phyloP scores from a whole-genome alignment of 2,329 filamentous ascomycete genomes.

The Ophiostoma tasmaniense region DNA sequence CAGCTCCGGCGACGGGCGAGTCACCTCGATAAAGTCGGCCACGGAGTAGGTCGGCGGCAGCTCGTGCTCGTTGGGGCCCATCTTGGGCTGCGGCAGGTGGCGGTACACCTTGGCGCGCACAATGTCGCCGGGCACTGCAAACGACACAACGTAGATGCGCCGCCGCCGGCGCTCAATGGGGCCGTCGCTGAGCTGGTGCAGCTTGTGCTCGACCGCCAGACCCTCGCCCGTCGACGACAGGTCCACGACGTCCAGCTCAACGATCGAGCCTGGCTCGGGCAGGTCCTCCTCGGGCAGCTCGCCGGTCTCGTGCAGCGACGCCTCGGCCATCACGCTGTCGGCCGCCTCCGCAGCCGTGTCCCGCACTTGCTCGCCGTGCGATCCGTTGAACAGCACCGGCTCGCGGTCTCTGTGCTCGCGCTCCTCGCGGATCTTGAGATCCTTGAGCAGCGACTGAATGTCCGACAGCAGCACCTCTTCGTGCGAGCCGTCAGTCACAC shows the following conservation, averaged over 20 bases:
- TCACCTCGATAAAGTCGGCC: conserved; percentile 74
- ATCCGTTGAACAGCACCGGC: conserved; percentile 16
- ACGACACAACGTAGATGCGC: conserved; percentile 78
- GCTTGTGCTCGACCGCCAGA: conserved; percentile 54
- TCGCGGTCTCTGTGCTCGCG: conserved; percentile 24
- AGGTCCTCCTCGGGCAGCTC: conserved; percentile 30
- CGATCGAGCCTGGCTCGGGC: conserved; percentile 62
- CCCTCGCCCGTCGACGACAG: conserved; percentile 91
- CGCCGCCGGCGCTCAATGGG: conserved; percentile 31
- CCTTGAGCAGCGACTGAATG: conserved; percentile 46
- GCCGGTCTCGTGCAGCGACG: neutral
- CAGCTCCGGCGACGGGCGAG: conserved; percentile 49
- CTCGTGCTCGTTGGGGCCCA: neutral
- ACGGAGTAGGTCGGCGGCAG: conserved; percentile 53
- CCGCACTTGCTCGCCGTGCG: conserved; percentile 8
- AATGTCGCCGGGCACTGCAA: conserved; percentile 75
- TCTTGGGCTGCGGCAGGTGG: conserved; percentile 46
- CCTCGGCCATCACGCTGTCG: neutral
- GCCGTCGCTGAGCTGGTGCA: conserved; percentile 28
- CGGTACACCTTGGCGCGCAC: conserved; percentile 71
- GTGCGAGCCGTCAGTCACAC: conserved; percentile 48
- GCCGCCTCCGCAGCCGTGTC: conserved; percentile 2
- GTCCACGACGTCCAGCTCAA: conserved; percentile 71
- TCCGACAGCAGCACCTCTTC: conserved; percentile 61
- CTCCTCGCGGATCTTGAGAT: conserved; percentile 29